A percentile compares a stretch with the other conserved stretches of the same genome.
Evolutionary conservation across 345 rosid genomes (phyloP).

Genomic region (Litchi chinensis): DNA sequence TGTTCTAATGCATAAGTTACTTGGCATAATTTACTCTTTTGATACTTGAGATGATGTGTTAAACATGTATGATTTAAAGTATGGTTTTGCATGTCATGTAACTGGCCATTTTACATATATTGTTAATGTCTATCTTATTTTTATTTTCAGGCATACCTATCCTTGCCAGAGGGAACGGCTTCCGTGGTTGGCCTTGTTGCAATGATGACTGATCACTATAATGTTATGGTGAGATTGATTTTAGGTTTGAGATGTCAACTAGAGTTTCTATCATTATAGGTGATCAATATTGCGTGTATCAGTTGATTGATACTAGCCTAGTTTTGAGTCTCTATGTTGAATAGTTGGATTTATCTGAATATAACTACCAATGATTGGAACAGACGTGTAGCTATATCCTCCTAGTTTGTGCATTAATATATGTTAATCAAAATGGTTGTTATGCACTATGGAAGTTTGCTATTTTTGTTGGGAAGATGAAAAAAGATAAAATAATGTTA

Average conservation of each 20-base stretch:
- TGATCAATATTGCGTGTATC: neutral
- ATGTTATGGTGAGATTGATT: slow-evolving; percentile 65
- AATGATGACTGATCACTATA: slow-evolving; percentile 97
- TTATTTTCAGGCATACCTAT: slow-evolving; percentile 79
- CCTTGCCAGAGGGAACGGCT: slow-evolving; percentile 94
- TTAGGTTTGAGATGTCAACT: neutral
- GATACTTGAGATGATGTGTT: neutral
- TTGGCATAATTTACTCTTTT: neutral
- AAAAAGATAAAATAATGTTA: no score
- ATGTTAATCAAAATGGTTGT: neutral
- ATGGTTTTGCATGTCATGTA: neutral
- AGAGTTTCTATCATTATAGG: neutral
- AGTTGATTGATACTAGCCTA: neutral
- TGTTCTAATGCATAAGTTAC: slow-evolving; percentile 6
- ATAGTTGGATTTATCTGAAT: neutral
- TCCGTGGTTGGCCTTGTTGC: slow-evolving; percentile 95
- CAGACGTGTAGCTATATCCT: neutral
- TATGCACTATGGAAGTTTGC: neutral
- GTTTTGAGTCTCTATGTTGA: neutral
- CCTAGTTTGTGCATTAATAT: neutral
- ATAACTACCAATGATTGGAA: neutral
- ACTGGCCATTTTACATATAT: neutral
- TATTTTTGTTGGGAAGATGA: neutral
- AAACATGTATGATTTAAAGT: neutral
- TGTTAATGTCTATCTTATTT: slow-evolving; percentile 5